Conservation (phyloP, 2,329 filamentous ascomycete species). For the Aspergillus jensenii region DNA sequence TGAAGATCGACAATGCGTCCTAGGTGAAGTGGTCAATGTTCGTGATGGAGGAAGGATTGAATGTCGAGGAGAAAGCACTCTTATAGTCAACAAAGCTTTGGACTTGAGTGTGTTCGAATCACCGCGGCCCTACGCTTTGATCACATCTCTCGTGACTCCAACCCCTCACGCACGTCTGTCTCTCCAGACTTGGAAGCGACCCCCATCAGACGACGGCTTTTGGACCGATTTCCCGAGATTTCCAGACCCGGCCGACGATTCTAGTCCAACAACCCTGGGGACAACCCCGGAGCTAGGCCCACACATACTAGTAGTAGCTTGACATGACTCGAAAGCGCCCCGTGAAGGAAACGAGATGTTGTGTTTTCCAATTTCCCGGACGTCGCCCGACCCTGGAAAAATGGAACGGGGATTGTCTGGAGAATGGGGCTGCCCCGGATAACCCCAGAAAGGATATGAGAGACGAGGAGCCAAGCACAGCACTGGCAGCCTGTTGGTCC, state of each 20-base stretch:
- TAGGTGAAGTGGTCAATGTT: not conserved
- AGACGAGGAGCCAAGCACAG: no score
- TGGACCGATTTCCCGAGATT: not conserved
- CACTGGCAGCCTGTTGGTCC: no score
- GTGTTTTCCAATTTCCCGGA: not conserved
- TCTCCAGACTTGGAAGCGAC: no score
- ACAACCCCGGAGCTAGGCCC: not conserved
- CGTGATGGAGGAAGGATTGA: not conserved
- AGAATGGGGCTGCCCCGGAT: not conserved
- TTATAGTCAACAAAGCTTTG: not conserved
- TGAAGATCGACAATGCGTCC: not conserved
- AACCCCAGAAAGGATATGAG: not conserved
- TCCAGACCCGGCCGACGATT: not conserved
- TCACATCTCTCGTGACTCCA: not conserved
- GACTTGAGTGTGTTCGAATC: not conserved
- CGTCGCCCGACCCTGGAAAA: not conserved
- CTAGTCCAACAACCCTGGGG: not conserved
- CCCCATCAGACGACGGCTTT: not conserved
- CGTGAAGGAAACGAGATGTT: not conserved
- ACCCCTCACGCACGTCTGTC: not conserved
- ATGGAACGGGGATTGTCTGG: not conserved
- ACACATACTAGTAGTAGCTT: not conserved
- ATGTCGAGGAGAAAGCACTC: not conserved
- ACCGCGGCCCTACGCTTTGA: not conserved
- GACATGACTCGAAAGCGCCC: not conserved